These are phyloP conservation scores for Candida bentonensis DNA, from an alignment of 805 yeast species.

Conservation along the genomic window DNA sequence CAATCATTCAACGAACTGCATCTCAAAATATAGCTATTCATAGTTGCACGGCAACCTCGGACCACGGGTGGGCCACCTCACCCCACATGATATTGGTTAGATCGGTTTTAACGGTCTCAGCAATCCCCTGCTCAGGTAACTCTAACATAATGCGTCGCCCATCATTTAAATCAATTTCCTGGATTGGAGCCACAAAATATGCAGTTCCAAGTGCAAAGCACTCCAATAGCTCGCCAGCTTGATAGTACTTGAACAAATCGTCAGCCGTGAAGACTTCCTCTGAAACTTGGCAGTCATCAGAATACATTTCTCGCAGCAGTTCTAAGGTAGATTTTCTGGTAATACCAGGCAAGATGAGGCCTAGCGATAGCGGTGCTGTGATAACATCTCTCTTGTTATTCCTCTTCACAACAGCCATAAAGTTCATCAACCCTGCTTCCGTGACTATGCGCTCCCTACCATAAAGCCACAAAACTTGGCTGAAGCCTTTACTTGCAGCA, in stretches of 20 bases:
- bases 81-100: no score
- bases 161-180: no score
- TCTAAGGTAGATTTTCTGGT: conserved; percentile 36
- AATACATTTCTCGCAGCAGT: conserved; percentile 22
- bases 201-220: conserved; percentile 44
- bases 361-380: conserved; percentile 39
- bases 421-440: conserved; percentile 44
- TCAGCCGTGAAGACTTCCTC: conserved; percentile 34
- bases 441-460: conserved; percentile 38
- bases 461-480: conserved; percentile 39
- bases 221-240: conserved; percentile 35
- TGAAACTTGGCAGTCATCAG: conserved; percentile 26
- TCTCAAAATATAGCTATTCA: no score
- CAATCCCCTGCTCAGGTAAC: no score
- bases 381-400: conserved; percentile 32
- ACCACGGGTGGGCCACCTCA: no score
- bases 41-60: no score
- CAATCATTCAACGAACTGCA: no score
- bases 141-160: no score
- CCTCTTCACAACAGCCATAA: conserved; percentile 30
- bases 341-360: conserved; percentile 39
- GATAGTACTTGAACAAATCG: conserved; percentile 32
- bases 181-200: conserved; percentile 36
- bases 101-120: no score
- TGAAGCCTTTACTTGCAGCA: conserved; percentile 35